phyloP scores from a whole-genome alignment of 139 green algal genomes.

The Chlamydomonas schloesseri region DNA sequence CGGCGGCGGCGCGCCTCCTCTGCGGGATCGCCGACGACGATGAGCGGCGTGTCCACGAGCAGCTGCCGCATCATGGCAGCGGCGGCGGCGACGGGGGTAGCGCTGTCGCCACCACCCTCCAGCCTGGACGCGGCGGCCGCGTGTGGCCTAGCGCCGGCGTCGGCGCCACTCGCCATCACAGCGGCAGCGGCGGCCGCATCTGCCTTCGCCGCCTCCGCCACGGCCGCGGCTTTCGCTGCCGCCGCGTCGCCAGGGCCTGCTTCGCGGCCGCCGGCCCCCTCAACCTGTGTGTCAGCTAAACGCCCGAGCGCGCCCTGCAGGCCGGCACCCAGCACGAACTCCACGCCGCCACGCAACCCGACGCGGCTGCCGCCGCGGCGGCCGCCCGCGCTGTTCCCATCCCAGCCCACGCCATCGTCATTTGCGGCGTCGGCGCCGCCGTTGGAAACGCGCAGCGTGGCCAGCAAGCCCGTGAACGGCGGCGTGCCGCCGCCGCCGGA shows the following conservation, averaged over 20 bases:
- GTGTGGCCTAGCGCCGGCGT: no score
- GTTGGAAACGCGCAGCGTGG: not conserved
- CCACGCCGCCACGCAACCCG: not conserved
- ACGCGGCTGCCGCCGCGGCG: not conserved
- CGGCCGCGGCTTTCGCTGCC: no score
- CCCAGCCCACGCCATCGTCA: not conserved
- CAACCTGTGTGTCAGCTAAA: not conserved
- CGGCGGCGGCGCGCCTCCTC: not conserved
- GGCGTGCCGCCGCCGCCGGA: slow-evolving; percentile 17
- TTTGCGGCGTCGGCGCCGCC: not conserved
- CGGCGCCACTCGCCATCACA: no score
- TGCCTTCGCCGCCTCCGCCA: no score
- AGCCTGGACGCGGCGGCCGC: no score
- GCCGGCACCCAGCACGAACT: not conserved
- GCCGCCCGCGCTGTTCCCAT: not conserved
- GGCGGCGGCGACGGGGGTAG: no score
- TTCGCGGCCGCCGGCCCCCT: not conserved
- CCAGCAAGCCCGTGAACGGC: slow-evolving; percentile 19
- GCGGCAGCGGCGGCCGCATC: no score
- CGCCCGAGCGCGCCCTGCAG: not conserved
- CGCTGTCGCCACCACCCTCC: no score
- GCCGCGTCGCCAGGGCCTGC: not conserved
- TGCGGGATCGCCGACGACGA: slow-evolving; percentile 1
- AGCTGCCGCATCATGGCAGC: no score
- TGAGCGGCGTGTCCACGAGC: not conserved